A percentile compares a stretch with the other conserved stretches of the same genome.
Evolutionary conservation across 169 alveolate genomes (phyloP).

Genomic region (Eimeria sp.): DNA sequence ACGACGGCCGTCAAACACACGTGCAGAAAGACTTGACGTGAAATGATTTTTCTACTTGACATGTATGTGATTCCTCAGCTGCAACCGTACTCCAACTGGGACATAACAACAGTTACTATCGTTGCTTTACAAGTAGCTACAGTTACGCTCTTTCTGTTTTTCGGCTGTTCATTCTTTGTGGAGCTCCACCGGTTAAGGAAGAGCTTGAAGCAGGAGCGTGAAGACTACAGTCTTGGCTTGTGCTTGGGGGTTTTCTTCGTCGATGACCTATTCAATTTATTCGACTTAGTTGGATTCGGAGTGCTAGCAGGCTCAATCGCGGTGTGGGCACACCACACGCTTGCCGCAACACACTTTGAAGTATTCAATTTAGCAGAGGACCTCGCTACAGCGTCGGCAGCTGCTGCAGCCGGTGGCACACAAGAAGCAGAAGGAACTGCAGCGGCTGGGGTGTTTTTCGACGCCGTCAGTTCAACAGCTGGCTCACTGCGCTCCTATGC

Average conservation of each 20-base stretch:
- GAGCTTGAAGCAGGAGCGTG: conserved; percentile 29
- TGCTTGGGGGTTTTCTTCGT: conserved; percentile 37
- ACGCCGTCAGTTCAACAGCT: conserved; percentile 28
- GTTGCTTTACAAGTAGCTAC: conserved; percentile 57
- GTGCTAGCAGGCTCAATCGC: background rate
- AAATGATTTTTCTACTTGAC: background rate
- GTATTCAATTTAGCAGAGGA: conserved; percentile 41
- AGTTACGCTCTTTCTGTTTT: conserved; percentile 31
- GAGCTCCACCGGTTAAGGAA: conserved; percentile 6
- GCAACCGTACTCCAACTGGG: conserved; percentile 61
- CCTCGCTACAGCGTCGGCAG: conserved; percentile 21
- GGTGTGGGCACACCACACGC: conserved; percentile 18
- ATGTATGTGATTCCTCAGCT: conserved; percentile 44
- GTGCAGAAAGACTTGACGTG: background rate
- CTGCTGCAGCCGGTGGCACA: conserved; percentile 41
- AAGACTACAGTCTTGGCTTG: conserved; percentile 29
- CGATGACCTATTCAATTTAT: conserved; percentile 33
- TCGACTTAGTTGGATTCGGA: conserved; percentile 28
- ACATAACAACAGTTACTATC: conserved; percentile 6
- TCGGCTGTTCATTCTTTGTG: conserved; percentile 48
- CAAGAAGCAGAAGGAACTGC: conserved; percentile 34
- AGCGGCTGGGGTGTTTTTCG: conserved; percentile 26
- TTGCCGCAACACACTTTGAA: conserved; percentile 13
- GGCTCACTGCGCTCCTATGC: conserved; percentile 50
- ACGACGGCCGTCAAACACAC: background rate